phyloP scores from a whole-genome alignment of 257 asterid species.

The Solanum gracilifrons region DNA sequence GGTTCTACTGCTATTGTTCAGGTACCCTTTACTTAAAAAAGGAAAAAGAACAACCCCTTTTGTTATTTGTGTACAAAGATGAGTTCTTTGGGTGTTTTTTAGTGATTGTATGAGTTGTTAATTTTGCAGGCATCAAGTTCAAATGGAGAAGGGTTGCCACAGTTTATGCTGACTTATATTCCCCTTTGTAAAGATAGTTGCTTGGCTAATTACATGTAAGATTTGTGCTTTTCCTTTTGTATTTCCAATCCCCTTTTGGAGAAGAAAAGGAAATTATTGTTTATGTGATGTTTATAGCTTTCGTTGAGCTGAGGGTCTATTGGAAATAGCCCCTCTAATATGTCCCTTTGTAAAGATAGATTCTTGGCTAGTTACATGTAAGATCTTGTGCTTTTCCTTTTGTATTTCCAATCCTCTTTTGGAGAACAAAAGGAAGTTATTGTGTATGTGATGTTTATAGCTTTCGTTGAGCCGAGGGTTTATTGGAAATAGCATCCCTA shows the following conservation, averaged over 20 bases:
- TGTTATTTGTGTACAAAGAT: neutral
- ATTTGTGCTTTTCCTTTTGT: neutral
- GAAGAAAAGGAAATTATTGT: neutral
- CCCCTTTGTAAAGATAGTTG: conserved; percentile 40
- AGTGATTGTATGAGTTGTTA: neutral
- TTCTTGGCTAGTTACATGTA: conserved; percentile 81
- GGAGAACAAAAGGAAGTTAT: neutral
- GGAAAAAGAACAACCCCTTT: neutral
- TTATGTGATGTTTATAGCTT: neutral
- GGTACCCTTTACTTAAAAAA: conserved; percentile 20
- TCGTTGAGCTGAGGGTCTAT: neutral
- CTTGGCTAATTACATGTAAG: conserved; percentile 74
- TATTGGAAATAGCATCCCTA: neutral
- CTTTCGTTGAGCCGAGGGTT: neutral
- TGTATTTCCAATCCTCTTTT: neutral
- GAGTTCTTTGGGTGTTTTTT: neutral
- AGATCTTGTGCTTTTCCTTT: neutral
- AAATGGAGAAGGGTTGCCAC: conserved; percentile 33
- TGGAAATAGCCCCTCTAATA: neutral
- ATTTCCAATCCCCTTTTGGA: neutral
- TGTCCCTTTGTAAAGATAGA: conserved; percentile 27
- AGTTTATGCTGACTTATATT: conserved; percentile 43
- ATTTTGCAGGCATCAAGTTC: conserved; percentile 35
- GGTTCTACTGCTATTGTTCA: conserved; percentile 67
- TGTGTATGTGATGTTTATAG: neutral